phyloP scores from a whole-genome alignment of 805 yeast genomes.

The Candida argentea region DNA sequence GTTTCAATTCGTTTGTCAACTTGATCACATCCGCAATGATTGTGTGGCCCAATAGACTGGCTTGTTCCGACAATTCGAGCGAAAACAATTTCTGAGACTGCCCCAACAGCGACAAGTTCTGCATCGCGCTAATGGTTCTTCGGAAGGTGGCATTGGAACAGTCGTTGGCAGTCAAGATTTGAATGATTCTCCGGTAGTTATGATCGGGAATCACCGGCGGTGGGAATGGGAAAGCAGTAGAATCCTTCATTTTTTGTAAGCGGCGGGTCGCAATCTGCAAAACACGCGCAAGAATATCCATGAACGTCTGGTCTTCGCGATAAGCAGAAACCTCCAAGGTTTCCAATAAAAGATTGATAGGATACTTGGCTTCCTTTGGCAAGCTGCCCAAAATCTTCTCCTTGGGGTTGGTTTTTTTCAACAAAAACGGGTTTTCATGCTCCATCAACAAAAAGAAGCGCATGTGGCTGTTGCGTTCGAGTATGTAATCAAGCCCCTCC shows the following conservation, averaged over 20 bases:
- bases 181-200: constrained; percentile 52
- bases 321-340: constrained; percentile 56
- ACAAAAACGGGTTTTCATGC: constrained; percentile 41
- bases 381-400: constrained; percentile 9
- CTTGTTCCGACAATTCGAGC: constrained; percentile 52
- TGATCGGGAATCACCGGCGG: constrained; percentile 57
- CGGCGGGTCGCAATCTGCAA: constrained; percentile 74
- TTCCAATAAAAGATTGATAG: constrained; percentile 58
- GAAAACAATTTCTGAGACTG: constrained; percentile 60
- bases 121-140: constrained; percentile 73
- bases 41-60: constrained; percentile 45
- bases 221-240: constrained; percentile 16
- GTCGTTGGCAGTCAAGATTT: constrained; percentile 67
- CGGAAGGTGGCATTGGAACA: constrained; percentile 81
- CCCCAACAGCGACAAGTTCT: constrained; percentile 53
- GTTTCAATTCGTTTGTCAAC: constrained; percentile 36
- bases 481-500: constrained; percentile 61
- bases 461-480: constrained; percentile 57
- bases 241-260: constrained; percentile 35
- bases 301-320: constrained; percentile 59
- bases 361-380: constrained; percentile 44
- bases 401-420: constrained; percentile 23
- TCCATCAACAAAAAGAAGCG: constrained; percentile 71
- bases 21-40: constrained; percentile 46
- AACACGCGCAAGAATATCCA: constrained; percentile 69